These are phyloP conservation scores for Gentiana macrophylla DNA, from an alignment of 257 asterid species.

Conservation along the genomic window DNA sequence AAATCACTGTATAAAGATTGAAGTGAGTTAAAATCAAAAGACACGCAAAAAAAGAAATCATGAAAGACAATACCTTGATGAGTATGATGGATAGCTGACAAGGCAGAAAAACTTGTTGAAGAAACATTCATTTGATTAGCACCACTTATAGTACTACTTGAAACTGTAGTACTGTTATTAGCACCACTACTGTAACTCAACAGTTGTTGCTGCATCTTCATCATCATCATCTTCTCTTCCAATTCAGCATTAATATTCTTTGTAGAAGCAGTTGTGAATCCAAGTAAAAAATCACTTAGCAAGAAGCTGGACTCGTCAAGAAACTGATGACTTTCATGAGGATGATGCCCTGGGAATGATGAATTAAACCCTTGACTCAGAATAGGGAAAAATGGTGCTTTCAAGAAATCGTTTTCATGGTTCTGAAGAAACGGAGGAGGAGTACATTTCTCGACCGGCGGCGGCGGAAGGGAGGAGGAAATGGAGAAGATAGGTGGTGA, in stretches of 20 bases:
- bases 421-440: constrained; percentile 24
- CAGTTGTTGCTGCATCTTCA: constrained; percentile 28
- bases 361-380: constrained; percentile 47
- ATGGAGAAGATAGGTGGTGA: constrained; percentile 29
- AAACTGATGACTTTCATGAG: constrained; percentile 11
- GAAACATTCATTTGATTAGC: constrained; percentile 8
- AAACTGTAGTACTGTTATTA: too few relatives aligned
- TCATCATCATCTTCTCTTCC: constrained; percentile 8
- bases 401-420: constrained; percentile 25
- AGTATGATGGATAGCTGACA: constrained; percentile 9
- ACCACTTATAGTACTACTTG: constrained; percentile 11
- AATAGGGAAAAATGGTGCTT: constrained; percentile 39
- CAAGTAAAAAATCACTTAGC: constrained; percentile 43
- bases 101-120: constrained; percentile 11
- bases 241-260: constrained; percentile 30
- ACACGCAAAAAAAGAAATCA: too few relatives aligned
- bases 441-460: constrained; percentile 28
- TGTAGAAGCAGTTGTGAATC: constrained; percentile 17
- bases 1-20: too few relatives aligned
- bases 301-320: constrained; percentile 22
- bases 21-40: too few relatives aligned
- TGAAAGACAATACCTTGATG: constrained; percentile 13
- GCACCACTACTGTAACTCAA: too few relatives aligned
- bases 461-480: constrained; percentile 27
- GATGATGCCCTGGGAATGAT: constrained; percentile 21